A percentile compares a stretch with the other conserved stretches of the same genome.
These are phyloP conservation scores for Chrysosporium keratinophilum DNA, from an alignment of 2,329 filamentous ascomycete genomes.

Conservation along the genomic window DNA sequence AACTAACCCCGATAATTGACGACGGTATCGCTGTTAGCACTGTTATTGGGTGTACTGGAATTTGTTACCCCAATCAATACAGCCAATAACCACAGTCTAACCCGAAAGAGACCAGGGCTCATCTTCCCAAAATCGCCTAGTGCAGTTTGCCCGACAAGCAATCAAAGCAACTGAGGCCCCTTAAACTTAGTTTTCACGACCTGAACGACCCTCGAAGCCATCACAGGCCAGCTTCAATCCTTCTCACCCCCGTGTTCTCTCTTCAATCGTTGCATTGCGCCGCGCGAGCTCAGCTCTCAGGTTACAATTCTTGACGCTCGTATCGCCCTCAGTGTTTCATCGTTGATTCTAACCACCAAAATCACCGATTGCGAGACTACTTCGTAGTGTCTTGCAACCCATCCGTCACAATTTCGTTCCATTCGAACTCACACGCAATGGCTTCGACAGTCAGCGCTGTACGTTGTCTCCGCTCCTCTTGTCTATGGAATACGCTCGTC, in stretches of 20 bases:
- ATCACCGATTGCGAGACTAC: constrained; percentile 10
- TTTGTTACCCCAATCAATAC: background rate
- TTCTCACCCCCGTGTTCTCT: background rate
- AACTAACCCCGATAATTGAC: background rate
- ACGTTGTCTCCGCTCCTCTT: constrained; percentile 22
- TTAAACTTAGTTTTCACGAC: constrained; percentile 13
- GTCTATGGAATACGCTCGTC: background rate
- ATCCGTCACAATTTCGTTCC: constrained; percentile 14
- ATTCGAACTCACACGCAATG: constrained; percentile 33
- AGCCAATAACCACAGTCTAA: background rate
- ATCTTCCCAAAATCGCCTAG: constrained; percentile 8
- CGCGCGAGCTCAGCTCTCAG: background rate
- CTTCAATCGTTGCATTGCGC: constrained; percentile 1
- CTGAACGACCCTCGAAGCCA: constrained; percentile 6
- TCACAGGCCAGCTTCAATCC: constrained; percentile 9
- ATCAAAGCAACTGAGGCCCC: constrained; percentile 8
- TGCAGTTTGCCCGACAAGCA: background rate
- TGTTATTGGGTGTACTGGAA: background rate
- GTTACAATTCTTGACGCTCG: background rate
- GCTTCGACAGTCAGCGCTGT: constrained; percentile 46
- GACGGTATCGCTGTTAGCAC: background rate
- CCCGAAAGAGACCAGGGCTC: background rate
- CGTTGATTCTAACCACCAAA: background rate
- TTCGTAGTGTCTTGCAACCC: constrained; percentile 12
- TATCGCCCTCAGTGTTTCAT: background rate